Evolutionary conservation across 805 yeast genomes (phyloP), one percentile per base, ranked within the genome.

Genomic region (Starmerella gropengiesseri): DNA sequence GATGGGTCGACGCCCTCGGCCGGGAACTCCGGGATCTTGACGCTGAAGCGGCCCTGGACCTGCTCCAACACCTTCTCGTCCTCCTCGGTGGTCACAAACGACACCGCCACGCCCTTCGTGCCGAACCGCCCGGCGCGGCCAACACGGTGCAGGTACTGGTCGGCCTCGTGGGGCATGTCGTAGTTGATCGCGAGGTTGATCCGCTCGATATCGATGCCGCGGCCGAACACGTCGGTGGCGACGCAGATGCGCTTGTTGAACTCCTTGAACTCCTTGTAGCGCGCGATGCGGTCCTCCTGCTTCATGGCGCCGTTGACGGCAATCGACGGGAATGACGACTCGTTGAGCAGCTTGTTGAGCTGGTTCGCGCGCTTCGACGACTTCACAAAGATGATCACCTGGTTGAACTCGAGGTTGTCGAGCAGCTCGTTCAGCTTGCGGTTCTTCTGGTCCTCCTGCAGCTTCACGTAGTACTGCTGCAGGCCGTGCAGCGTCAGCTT

Each of bases 61-160:
- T 85, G 81, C 59, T 74, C 81, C 64, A 91, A 73, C 32, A 87
- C 82, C 67, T 80, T 84, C 66, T 85, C 86, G 61, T 91, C 98
- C 51, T 78, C 89, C 57, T 77, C 81, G 46, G 78, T 72, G 32
- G 91, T 72, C 43, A 91, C 91, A 53, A 89, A 83, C 31, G 95
- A 84, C 46, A 91, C 74, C 41, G 96, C 94, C 58, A 91, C 77
- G 70, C 98, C 98, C 71, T 89, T 89, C 62, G 98, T 89, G 72
- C 98, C 98, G 59, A 89, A 89, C 75, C 98, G 87, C 69, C 98
- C 98, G 55, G 98, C 98, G 77, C 98, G 86, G 62, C 98, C 98
- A 51, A 89, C 98, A 72, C 98, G 85, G 73, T 89, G 98, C 63
- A 89, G 76, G 68, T 91, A 89, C 68, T 91, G 96, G 67, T 89